Evolutionary conservation across 2,329 filamentous ascomycete species (phyloP), one percentile per base, ranked within the genome.

Genomic region (Colletotrichum lentis): DNA sequence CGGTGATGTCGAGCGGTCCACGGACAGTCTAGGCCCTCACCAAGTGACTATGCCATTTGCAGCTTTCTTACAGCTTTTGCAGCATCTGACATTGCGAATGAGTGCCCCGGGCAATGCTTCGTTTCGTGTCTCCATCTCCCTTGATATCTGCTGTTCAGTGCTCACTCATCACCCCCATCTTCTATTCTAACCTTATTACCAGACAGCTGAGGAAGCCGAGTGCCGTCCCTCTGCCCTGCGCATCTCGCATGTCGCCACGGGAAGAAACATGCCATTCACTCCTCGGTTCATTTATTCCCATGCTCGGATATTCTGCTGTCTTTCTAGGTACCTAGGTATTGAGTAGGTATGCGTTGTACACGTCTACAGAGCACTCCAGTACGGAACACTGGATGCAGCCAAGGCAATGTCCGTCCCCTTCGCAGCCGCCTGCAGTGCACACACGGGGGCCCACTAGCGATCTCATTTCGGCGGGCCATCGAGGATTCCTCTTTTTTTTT

Each of bases 391-490:
- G 31, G 20, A 50, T 60, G 57, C 46, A 52, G 57, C 46, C 46
- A 50, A 60, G 10, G 35, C 43, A 52, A 18, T 49, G 16, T 52
- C 20, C 57, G n/a, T 22, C 31, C 41, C 43, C 24, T 31, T 58
- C 14, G 18, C 56, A 59, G 44, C 44, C 44, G 44, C 44, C 44
- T 58, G 27, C 43, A 58, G 20, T 58, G 14, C 14, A 11, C 43
- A 39, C 22, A 22, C 56, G 7, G 31, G 16, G 24, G 10, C 35
- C 27, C 35, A 35, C 44, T 31, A 49, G 27, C 44, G 39, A 60
- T 64, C 62, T 64, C 62, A 41, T 60, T 64, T 59, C 62, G 41
- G 62, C 55, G 47, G 62, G 55, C 41, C 16, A 60, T 64, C 62
- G 62, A 35, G 39, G 24, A 5, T 55, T 53, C 8, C 20, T 22